A percentile compares a stretch with the other conserved stretches of the same genome.
These are phyloP conservation scores for Aurifilum marmelostoma DNA, from an alignment of 2,329 filamentous ascomycete genomes.

Conservation along the genomic window DNA sequence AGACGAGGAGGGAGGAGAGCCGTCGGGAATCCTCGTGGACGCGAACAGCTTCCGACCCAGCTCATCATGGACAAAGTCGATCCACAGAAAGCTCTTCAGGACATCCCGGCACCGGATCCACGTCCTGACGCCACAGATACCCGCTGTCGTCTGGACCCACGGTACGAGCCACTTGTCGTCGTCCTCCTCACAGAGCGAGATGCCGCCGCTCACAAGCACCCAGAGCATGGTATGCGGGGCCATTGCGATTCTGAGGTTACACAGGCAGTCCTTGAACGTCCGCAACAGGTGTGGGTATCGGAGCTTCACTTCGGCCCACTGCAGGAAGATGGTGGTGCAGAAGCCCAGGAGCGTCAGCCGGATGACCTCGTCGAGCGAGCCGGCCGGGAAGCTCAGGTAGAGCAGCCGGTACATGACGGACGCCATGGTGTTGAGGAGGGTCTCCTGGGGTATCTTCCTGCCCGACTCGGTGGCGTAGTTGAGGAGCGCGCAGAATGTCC, in stretches of 20 bases:
- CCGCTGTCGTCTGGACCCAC: constrained; percentile 32
- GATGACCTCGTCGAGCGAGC: constrained; percentile 41
- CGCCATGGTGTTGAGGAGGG: constrained; percentile 38
- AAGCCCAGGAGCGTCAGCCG: constrained; percentile 46
- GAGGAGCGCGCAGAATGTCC: constrained; percentile 33
- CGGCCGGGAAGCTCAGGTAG: constrained; percentile 35
- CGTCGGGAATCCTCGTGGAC: not conserved
- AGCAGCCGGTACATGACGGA: constrained; percentile 48
- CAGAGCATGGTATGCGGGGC: constrained; percentile 33
- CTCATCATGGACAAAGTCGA: constrained; percentile 24
- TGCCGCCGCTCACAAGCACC: constrained; percentile 34
- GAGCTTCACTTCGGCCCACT: constrained; percentile 37
- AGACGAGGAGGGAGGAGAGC: not conserved
- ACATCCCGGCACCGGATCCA: constrained; percentile 29
- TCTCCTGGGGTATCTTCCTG: constrained; percentile 29
- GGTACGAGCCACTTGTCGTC: constrained; percentile 33
- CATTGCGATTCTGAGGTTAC: constrained; percentile 1
- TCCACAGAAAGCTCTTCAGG: constrained; percentile 19
- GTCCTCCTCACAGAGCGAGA: constrained; percentile 32
- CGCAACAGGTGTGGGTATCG: constrained; percentile 31
- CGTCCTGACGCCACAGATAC: constrained; percentile 26
- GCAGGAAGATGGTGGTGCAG: constrained; percentile 42
- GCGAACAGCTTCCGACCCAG: not conserved
- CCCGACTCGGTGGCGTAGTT: constrained; percentile 32
- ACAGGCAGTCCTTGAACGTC: constrained; percentile 28